Base-by-base conservation (phyloP, 306 rosid species). In the Delonix regia region DNA sequence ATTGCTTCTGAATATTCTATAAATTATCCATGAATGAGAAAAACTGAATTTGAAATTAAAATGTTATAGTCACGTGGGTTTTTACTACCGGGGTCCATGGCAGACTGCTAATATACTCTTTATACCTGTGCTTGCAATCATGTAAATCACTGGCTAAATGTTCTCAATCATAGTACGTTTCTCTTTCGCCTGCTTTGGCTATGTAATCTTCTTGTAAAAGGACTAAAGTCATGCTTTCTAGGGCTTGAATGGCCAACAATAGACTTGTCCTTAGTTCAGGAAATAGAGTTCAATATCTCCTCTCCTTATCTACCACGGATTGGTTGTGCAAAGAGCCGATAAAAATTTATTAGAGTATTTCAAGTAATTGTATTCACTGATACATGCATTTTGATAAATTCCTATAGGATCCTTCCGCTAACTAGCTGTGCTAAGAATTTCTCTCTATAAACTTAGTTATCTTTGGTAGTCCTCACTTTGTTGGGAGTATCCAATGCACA, bases 181-280 rank as follows among this genome's bases (percentile, higher is more conserved):
- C 6, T 30, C 25, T 45, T 9, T 63, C 21, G 39, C n/a, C 16
- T 51, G 39, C 47, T 38, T 49, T 34, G 16, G 51, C 42, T 36
- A 14, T 36, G 64, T 76, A 45, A 49, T 64, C 19, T 39, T 76
- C 22, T 9, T 34, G 73, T 76, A 15, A 33, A 36, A 51, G 42
- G 66, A 65, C 34, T 76, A 53, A 13, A 21, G 25, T 49, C 10
- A 41, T 67, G 21, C 10, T n/a, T 51, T 24, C 36, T 8, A 39
- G 34, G 72, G 72, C 53, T 41, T 41, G 22, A 66, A 18, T 10
- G 14, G 69, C 69, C 47, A 63, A 18, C 25, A 63, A 34, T 63
- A 63, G 22, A 15, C 56, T 4, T 49, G 65, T n/a, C 78, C 13
- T 18, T 25, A 28, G 34, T 42, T 30, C 48, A 7, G 14, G 55